phyloP scores from a whole-genome alignment of 139 green algal genomes.

The Astrephomene gubernaculifera region DNA sequence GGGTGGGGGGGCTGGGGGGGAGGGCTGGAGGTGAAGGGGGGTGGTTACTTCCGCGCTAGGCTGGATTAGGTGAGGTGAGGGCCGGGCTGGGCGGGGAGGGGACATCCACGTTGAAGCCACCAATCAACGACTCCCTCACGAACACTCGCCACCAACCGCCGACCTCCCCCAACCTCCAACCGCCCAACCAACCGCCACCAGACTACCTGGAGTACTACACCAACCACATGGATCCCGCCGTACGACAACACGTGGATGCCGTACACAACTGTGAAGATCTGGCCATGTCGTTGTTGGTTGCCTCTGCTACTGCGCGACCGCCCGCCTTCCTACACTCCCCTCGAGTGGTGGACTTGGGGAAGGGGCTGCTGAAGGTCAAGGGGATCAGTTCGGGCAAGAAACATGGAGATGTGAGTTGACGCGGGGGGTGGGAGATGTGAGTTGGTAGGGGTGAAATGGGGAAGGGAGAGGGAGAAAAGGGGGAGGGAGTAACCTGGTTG shows the following conservation, averaged over 20 bases:
- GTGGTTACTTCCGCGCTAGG: no score
- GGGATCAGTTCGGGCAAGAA: constrained; percentile 35
- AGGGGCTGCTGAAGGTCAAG: constrained; percentile 44
- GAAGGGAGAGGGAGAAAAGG: no score
- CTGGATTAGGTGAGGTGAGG: neutral
- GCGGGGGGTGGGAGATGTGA: constrained; percentile 10
- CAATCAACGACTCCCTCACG: no score
- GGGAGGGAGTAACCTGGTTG: no score
- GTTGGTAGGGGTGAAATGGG: neutral
- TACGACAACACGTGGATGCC: constrained; percentile 65
- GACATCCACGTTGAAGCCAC: no score
- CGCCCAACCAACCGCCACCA: constrained; percentile 18
- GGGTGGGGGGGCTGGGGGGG: no score
- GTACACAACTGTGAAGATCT: constrained; percentile 71
- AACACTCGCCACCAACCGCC: neutral
- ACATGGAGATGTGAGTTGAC: constrained; percentile 14
- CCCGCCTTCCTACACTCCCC: constrained; percentile 17
- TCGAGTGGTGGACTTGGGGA: constrained; percentile 13
- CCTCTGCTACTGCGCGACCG: constrained; percentile 28
- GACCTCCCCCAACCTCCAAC: neutral
- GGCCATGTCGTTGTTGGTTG: constrained; percentile 60
- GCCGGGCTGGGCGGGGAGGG: neutral
- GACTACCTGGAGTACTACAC: constrained; percentile 70
- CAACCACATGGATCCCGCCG: constrained; percentile 50
- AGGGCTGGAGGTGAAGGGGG: neutral